phyloP scores from a whole-genome alignment of 805 yeast species.

The Grigorovia jiainica region DNA sequence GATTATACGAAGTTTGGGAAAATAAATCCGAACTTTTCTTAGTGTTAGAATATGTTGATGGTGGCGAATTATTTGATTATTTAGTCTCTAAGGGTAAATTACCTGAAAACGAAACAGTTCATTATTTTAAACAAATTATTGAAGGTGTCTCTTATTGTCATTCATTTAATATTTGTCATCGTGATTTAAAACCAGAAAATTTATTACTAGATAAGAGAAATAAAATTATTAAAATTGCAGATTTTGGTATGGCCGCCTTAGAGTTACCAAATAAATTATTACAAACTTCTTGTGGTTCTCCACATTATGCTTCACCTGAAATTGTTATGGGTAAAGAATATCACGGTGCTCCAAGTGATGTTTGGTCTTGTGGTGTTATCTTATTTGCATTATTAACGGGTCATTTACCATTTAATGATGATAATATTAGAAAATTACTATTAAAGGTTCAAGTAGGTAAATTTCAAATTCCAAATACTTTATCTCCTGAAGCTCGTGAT shows the following conservation, averaged over 20 bases:
- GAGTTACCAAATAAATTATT: conserved; percentile 61
- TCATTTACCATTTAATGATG: conserved; percentile 76
- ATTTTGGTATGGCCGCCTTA: conserved; percentile 84
- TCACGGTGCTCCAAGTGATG: conserved; percentile 79
- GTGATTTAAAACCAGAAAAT: conserved; percentile 79
- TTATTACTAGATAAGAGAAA: conserved; percentile 53
- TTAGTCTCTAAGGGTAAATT: conserved; percentile 60
- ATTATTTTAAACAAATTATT: conserved; percentile 67
- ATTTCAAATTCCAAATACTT: conserved; percentile 59
- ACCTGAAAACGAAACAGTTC: conserved; percentile 64
- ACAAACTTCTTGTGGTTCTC: conserved; percentile 80
- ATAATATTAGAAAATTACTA: conserved; percentile 59
- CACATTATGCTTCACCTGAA: conserved; percentile 85
- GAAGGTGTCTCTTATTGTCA: conserved; percentile 77
- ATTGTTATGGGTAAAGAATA: conserved; percentile 69
- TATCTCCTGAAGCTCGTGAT: conserved; percentile 58
- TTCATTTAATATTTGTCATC: conserved; percentile 68
- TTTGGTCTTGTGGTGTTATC: conserved; percentile 84
- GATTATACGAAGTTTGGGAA: conserved; percentile 96
- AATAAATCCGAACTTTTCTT: conserved; percentile 79
- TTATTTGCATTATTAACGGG: conserved; percentile 73
- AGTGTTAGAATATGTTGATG: conserved; percentile 75
- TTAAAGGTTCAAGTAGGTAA: conserved; percentile 70
- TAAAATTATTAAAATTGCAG: conserved; percentile 68
- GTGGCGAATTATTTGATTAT: conserved; percentile 77